Conservation (phyloP, 805 yeast genomes). For the Debaryomyces castellii region DNA sequence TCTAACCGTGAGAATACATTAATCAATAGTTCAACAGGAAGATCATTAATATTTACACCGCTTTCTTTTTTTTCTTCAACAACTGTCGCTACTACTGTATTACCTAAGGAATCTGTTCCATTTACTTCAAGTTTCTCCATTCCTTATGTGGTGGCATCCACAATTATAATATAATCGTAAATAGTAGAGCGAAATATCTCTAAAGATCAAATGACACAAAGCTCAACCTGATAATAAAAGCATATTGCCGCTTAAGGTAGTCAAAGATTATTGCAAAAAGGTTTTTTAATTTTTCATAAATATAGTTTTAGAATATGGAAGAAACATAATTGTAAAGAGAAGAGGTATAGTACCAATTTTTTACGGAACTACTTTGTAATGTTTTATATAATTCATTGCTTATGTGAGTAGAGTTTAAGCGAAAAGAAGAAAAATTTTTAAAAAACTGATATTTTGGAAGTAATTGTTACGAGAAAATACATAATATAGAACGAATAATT, state of each 20-base stretch:
- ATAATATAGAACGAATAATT: no score
- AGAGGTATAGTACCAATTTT: no score
- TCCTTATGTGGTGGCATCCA: not conserved
- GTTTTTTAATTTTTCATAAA: not conserved
- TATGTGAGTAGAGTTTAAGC: no score
- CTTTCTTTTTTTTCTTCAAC: not conserved
- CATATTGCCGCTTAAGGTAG: not conserved
- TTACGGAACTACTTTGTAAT: no score
- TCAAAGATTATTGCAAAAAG: not conserved
- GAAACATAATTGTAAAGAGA: no score
- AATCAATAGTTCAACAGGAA: constrained; percentile 51
- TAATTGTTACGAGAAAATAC: no score
- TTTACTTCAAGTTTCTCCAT: not conserved
- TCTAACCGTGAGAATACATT: constrained; percentile 47
- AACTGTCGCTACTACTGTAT: constrained; percentile 8
- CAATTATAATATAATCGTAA: not conserved
- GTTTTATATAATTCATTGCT: no score
- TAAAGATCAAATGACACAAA: not conserved
- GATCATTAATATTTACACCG: constrained; percentile 21
- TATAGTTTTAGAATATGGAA: no score
- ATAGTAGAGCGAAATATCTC: not conserved
- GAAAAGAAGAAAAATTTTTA: no score
- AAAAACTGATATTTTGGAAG: no score
- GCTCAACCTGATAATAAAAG: no score
- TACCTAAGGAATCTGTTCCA: constrained; percentile 20